Conservation (phyloP, 805 yeast genomes). For the Metschnikowia kofuensis region DNA sequence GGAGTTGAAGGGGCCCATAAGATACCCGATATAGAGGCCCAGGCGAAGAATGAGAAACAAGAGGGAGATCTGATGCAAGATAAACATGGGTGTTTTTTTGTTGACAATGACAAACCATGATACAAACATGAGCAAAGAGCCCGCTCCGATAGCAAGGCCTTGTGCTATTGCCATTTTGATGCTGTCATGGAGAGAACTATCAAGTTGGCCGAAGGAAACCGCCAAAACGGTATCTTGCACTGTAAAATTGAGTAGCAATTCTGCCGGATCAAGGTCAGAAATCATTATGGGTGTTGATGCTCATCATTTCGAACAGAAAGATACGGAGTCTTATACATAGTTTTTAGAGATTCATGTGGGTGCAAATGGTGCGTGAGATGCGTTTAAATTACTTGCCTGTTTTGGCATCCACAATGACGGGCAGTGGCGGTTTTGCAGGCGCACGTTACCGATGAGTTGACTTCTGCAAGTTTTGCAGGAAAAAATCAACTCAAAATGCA, state of each 20-base stretch:
- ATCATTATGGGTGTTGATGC: no score
- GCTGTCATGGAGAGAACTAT: conserved; percentile 3
- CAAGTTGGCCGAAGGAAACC: conserved; percentile 12
- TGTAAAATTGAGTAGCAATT: conserved; percentile 11
- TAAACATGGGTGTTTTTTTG: conserved; percentile 64
- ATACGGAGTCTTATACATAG: not conserved
- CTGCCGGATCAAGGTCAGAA: conserved; percentile 5
- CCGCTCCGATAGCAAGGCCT: conserved; percentile 17
- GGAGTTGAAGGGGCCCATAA: conserved; percentile 51
- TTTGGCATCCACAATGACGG: conserved; percentile 7
- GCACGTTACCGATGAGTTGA: conserved; percentile 1
- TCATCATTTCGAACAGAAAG: not conserved
- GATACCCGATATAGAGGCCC: conserved; percentile 52
- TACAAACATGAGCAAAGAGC: conserved; percentile 13
- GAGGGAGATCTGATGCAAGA: conserved; percentile 65
- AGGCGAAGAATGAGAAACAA: conserved; percentile 57
- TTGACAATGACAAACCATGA: conserved; percentile 32
- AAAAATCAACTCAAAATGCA: conserved; percentile 5
- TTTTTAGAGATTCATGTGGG: conserved; percentile 4
- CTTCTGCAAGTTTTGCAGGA: conserved; percentile 4
- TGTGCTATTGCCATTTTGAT: conserved; percentile 10
- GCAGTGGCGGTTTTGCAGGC: conserved; percentile 4
- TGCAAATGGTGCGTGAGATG: conserved; percentile 8
- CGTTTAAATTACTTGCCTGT: conserved; percentile 7
- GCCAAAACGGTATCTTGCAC: conserved; percentile 6